These are phyloP conservation scores for Tolypocladium pustulatum DNA, from an alignment of 2,329 filamentous ascomycete genomes.

Conservation along the genomic window DNA sequence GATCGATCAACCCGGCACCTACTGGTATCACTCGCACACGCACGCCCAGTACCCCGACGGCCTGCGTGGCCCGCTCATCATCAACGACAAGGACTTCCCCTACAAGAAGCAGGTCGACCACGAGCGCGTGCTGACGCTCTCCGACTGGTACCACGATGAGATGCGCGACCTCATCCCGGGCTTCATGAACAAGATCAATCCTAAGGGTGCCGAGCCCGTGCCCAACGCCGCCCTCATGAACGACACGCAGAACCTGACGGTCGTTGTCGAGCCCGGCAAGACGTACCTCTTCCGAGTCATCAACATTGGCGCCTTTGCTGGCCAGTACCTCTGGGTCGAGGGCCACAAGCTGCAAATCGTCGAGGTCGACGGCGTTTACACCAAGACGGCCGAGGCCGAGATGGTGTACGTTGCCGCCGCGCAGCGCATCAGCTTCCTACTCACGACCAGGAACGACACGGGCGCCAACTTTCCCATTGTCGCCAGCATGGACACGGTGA, in stretches of 20 bases:
- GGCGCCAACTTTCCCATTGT: conserved; percentile 57
- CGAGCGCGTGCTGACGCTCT: conserved; percentile 53
- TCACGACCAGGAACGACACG: conserved; percentile 54
- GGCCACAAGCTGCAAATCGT: conserved; percentile 58
- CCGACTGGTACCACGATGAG: conserved; percentile 60
- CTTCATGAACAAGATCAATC: conserved; percentile 45
- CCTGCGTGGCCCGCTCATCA: conserved; percentile 50
- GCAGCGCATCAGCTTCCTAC: conserved; percentile 53
- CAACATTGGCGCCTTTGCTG: conserved; percentile 63
- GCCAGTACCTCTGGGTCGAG: conserved; percentile 57
- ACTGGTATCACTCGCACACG: conserved; percentile 69
- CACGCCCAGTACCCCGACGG: conserved; percentile 62
- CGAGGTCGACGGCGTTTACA: conserved; percentile 65
- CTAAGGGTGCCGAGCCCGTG: conserved; percentile 52
- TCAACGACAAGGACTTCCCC: conserved; percentile 52
- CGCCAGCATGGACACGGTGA: conserved; percentile 57
- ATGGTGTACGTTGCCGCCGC: conserved; percentile 58
- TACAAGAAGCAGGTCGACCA: conserved; percentile 48
- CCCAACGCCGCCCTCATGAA: conserved; percentile 62
- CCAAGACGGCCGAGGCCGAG: conserved; percentile 45
- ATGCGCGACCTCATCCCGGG: conserved; percentile 33
- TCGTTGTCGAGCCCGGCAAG: conserved; percentile 53
- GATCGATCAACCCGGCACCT: conserved; percentile 59
- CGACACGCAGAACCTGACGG: conserved; percentile 50
- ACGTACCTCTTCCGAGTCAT: conserved; percentile 65